Evolutionary conservation across 768 basidiomycete species (phyloP).

Genomic region (Boletus vinaceobasis): DNA sequence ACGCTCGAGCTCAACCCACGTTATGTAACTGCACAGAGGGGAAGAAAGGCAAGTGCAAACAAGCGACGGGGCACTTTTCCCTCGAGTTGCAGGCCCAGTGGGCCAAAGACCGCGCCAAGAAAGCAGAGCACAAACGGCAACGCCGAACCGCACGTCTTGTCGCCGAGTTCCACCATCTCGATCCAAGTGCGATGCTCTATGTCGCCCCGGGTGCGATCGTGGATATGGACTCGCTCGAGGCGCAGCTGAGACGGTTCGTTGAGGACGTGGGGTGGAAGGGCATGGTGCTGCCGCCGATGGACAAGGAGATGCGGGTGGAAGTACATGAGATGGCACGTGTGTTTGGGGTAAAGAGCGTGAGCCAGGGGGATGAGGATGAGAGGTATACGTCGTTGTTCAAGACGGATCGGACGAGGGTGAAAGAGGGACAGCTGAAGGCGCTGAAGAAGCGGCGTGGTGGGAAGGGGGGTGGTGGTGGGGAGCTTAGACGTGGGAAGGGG

Average conservation of each 20-base stretch:
- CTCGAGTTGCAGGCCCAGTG: conserved; percentile 63
- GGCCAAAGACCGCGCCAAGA: conserved; percentile 79
- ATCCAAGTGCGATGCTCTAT: conserved; percentile 34
- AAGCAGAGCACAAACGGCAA: conserved; percentile 68
- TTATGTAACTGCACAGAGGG: conserved; percentile 14
- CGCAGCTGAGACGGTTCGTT: conserved; percentile 70
- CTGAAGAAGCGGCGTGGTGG: conserved; percentile 33
- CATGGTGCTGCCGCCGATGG: conserved; percentile 77
- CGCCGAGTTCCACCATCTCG: conserved; percentile 55
- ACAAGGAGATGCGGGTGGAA: conserved; percentile 63
- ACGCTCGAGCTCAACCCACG: neutral
- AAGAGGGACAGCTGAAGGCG: conserved; percentile 59
- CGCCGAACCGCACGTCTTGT: conserved; percentile 56
- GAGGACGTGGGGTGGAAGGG: conserved; percentile 45
- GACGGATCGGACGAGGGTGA: conserved; percentile 60
- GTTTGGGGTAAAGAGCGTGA: conserved; percentile 76
- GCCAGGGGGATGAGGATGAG: conserved; percentile 62
- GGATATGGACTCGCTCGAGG: conserved; percentile 64
- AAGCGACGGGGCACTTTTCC: conserved; percentile 37
- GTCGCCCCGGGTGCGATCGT: conserved; percentile 47
- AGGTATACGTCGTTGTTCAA: conserved; percentile 78
- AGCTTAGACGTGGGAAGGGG: neutral
- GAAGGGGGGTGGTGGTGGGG: conserved; percentile 27
- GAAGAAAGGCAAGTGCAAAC: conserved; percentile 28
- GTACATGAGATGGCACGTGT: conserved; percentile 79